Evolutionary conservation across 1,284 basidiomycete genomes (phyloP).

Genomic region (Heimioporus punctisporus): DNA sequence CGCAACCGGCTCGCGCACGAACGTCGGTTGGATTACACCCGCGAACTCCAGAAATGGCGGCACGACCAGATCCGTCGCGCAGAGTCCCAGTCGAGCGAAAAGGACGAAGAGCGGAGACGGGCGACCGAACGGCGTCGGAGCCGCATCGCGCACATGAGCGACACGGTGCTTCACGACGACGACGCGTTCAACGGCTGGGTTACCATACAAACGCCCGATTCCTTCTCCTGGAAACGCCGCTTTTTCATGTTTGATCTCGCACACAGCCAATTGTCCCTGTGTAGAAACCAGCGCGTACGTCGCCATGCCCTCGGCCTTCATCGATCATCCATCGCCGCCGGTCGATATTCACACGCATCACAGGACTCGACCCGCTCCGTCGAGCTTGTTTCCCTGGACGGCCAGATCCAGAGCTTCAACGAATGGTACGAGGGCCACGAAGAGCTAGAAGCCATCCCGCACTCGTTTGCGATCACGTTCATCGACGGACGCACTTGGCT

Average conservation of each 20-base stretch:
- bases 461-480: conserved; percentile 72
- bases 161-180: conserved; percentile 42
- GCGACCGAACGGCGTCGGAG: conserved; percentile 47
- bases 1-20: conserved; percentile 51
- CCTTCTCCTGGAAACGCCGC: conserved; percentile 65
- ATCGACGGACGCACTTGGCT: conserved; percentile 53
- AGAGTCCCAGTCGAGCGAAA: conserved; percentile 46
- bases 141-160: conserved; percentile 46
- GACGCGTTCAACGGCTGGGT: conserved; percentile 62
- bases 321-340: background rate
- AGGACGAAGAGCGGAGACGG: conserved; percentile 44
- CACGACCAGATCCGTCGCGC: conserved; percentile 48
- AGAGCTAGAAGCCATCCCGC: conserved; percentile 67
- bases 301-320: rapidly evolving
- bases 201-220: conserved; percentile 60
- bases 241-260: conserved; percentile 61
- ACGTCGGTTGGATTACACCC: conserved; percentile 53
- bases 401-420: conserved; percentile 46
- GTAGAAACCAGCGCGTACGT: conserved; percentile 56
- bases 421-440: conserved; percentile 78
- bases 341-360: conserved; percentile 2
- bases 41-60: conserved; percentile 57
- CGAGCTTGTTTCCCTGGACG: conserved; percentile 52
- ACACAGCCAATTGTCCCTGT: conserved; percentile 47
- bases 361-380: conserved; percentile 51